phyloP scores from a whole-genome alignment of 371 early-diverging fungal species.

The Haplosporangium sp. region DNA sequence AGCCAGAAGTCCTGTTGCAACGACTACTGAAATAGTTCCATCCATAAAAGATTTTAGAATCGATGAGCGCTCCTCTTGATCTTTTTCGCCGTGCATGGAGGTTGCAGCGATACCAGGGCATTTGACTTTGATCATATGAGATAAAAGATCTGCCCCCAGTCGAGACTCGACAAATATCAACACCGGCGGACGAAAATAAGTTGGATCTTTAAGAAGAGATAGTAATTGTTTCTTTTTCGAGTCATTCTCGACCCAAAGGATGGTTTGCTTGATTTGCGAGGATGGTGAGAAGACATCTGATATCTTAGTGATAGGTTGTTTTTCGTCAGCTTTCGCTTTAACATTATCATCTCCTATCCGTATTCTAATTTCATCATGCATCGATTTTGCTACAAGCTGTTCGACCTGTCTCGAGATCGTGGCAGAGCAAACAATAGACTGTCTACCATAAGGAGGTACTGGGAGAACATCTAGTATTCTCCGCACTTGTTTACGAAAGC shows the following conservation, averaged over 20 bases:
- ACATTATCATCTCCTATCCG: constrained; percentile 31
- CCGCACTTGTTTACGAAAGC: constrained; percentile 63
- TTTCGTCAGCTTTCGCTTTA: background rate
- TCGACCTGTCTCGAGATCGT: constrained; percentile 55
- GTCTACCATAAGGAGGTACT: constrained; percentile 56
- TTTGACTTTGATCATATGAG: constrained; percentile 61
- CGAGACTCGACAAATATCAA: constrained; percentile 70
- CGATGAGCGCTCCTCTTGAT: constrained; percentile 61
- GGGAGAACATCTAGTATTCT: constrained; percentile 62
- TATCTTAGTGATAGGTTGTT: background rate
- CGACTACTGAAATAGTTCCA: constrained; percentile 57
- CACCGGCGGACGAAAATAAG: constrained; percentile 66
- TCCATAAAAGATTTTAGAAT: constrained; percentile 57
- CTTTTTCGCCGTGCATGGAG: constrained; percentile 68
- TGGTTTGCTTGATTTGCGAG: constrained; percentile 66
- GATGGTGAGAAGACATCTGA: constrained; percentile 45
- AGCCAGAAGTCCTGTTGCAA: constrained; percentile 68
- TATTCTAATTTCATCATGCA: constrained; percentile 49
- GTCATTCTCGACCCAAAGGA: constrained; percentile 73
- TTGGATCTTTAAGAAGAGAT: constrained; percentile 67
- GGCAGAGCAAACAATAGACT: constrained; percentile 66
- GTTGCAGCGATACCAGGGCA: constrained; percentile 52
- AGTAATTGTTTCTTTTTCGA: constrained; percentile 70
- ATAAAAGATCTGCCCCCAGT: constrained; percentile 66
- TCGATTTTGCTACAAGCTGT: constrained; percentile 22